Conservation (phyloP, 176 grass and related monocot species). For the Eleusine indica region DNA sequence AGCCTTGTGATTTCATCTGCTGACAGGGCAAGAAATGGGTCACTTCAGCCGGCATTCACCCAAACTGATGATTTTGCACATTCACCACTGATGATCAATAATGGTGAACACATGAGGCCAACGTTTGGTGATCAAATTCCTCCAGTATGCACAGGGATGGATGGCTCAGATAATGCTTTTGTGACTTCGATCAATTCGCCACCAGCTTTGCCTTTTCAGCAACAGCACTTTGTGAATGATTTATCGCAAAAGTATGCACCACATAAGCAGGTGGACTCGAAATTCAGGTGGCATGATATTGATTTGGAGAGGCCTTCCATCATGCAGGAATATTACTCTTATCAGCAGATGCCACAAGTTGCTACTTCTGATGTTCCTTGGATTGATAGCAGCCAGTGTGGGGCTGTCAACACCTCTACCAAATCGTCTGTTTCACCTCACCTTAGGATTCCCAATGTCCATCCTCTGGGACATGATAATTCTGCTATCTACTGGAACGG, state of each 20-base stretch:
- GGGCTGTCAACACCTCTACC: constrained; percentile 4
- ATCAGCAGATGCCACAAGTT: constrained; percentile 37
- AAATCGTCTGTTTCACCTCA: constrained; percentile 25
- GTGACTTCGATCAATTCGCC: neutral
- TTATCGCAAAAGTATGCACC: neutral
- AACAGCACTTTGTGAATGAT: constrained; percentile 27
- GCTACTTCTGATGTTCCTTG: constrained; percentile 32
- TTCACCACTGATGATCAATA: constrained; percentile 28
- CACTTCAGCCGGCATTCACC: constrained; percentile 2
- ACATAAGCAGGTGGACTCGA: constrained; percentile 41
- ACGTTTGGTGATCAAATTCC: neutral
- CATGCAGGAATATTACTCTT: constrained; percentile 32
- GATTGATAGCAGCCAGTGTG: constrained; percentile 26
- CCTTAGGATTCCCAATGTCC: constrained; percentile 9
- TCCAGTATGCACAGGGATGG: constrained; percentile 12
- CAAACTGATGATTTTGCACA: constrained; percentile 10
- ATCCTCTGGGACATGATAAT: constrained; percentile 26
- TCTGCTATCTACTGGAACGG: constrained; percentile 21
- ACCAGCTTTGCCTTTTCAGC: constrained; percentile 27
- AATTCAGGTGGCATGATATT: constrained; percentile 33
- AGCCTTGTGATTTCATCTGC: neutral
- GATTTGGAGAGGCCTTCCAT: constrained; percentile 39
- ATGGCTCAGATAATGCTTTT: constrained; percentile 17
- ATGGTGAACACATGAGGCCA: constrained; percentile 24
- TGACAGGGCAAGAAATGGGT: neutral